phyloP scores from a whole-genome alignment of 2,329 filamentous ascomycete species.

The Colletotrichum musicola region DNA sequence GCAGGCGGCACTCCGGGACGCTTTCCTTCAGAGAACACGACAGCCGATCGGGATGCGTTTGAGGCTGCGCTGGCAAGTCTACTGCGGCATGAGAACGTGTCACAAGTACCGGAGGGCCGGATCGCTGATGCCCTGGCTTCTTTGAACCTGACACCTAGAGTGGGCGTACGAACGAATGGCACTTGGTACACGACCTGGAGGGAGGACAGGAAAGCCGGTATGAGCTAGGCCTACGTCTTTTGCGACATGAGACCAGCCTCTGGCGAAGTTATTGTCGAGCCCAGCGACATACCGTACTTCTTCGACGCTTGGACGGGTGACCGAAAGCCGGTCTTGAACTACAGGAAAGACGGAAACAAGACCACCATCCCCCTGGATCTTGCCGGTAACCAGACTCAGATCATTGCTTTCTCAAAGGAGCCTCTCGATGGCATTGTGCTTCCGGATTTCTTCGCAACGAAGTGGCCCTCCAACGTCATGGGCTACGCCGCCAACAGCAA shows the following conservation, averaged over 20 bases:
- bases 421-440: neutral
- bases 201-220: neutral
- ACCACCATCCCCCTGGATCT: conserved; percentile 22
- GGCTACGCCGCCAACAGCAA: neutral
- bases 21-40: conserved; percentile 3
- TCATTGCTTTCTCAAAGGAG: conserved; percentile 3
- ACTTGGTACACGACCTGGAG: conserved; percentile 30
- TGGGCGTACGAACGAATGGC: conserved; percentile 4
- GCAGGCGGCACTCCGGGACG: conserved; percentile 10
- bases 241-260: neutral
- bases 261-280: conserved; percentile 13
- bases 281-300: conserved; percentile 1
- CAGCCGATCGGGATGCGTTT: neutral
- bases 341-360: neutral
- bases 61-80: neutral
- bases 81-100: conserved; percentile 1
- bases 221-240: conserved; percentile 27
- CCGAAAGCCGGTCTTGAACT: conserved; percentile 8
- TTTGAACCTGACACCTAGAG: conserved; percentile 15
- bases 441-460: neutral
- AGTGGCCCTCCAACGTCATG: neutral
- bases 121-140: neutral
- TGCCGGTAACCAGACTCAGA: conserved; percentile 23
- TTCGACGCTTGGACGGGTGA: conserved; percentile 30
- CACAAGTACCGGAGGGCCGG: conserved; percentile 4